A percentile compares a stretch with the other conserved stretches of the same genome.
Evolutionary conservation across 257 asterid genomes (phyloP).

Genomic region (Lycium ferocissimum): DNA sequence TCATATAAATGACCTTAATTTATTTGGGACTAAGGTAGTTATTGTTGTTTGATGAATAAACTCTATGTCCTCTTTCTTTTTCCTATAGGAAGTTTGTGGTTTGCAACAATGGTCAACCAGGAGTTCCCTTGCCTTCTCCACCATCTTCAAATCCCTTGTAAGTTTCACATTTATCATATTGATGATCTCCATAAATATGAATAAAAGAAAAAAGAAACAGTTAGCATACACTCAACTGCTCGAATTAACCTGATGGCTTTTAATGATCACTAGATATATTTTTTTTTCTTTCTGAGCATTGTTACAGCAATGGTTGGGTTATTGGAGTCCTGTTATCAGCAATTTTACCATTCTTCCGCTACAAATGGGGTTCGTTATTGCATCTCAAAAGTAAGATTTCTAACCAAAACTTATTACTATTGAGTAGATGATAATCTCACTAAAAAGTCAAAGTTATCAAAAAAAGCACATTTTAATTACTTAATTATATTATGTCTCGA

Average conservation of each 20-base stretch:
- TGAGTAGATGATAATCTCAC: neutral
- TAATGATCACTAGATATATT: neutral
- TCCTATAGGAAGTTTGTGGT: conserved; percentile 35
- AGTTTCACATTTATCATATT: conserved; percentile 21
- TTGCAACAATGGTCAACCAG: conserved; percentile 23
- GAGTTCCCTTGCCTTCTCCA: conserved; percentile 53
- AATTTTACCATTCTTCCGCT: conserved; percentile 61
- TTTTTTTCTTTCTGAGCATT: too few relatives aligned
- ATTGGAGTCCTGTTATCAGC: conserved; percentile 62
- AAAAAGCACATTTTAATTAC: neutral
- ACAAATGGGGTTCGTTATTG: conserved; percentile 72
- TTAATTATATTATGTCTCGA: neutral
- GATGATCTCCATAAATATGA: neutral
- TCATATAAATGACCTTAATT: too few relatives aligned
- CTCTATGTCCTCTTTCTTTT: neutral
- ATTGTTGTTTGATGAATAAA: neutral
- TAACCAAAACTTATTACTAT: neutral
- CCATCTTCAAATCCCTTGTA: conserved; percentile 60
- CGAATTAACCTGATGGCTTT: neutral
- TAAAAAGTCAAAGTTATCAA: neutral
- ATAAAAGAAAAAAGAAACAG: neutral
- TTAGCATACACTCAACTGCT: neutral
- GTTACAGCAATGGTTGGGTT: conserved; percentile 59
- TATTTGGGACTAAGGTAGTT: too few relatives aligned
- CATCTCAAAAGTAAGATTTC: conserved; percentile 58